Base-by-base conservation (phyloP, 208 protist species). In the Leishmania tarentolae region DNA sequence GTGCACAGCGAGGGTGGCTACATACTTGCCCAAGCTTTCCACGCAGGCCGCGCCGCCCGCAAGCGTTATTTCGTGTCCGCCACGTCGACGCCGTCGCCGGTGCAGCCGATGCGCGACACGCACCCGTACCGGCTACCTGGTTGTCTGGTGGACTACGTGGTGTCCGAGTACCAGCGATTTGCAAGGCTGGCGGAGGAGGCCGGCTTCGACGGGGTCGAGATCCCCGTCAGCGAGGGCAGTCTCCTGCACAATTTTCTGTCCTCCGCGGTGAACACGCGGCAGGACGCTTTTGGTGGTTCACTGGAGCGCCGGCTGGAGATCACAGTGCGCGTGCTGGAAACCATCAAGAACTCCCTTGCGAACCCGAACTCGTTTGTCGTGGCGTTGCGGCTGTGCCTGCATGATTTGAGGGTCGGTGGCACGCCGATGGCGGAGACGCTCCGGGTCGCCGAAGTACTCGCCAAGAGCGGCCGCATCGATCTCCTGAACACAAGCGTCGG, bases 151-250 rank as follows among this genome's bases (percentile, higher is more conserved):
- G 84, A 92, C 61, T 91, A 94, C 53, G 94, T 98, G 46, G 96
- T 98, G 24, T 93, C 91, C 19, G 91, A 98, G 86, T 98, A 97
- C 82, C 79, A 84, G 79, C 86, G 89, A 21, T 98, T 96, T 81
- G 97, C 96, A 19, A 81, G 81, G 42, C 90, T 99, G 17, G 98
- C 98, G n/a, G 85, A 97, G 80, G 93, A 93, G 72, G 98, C 96
- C 0, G 97, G 97, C 21, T 99, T 98, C 75, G 98, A 99, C 83
- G 98, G 97, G 35, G 90, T 99, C 8, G 98, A 99, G 87, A 91
- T 99, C 35, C 93, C 98, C 31, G 92, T 97, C 13, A 96, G 92
- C 76, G 96, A 99, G 77, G 97, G 98, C 50, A 97, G 93, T 46
- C 86, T 99, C 50, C 89, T 99, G 76, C 97, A 99, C 87, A 95